Percentiles rank a stretch among this genome's conserved stretches.
Evolutionary conservation across 805 yeast species (phyloP).

Genomic region (Candida corydali): DNA sequence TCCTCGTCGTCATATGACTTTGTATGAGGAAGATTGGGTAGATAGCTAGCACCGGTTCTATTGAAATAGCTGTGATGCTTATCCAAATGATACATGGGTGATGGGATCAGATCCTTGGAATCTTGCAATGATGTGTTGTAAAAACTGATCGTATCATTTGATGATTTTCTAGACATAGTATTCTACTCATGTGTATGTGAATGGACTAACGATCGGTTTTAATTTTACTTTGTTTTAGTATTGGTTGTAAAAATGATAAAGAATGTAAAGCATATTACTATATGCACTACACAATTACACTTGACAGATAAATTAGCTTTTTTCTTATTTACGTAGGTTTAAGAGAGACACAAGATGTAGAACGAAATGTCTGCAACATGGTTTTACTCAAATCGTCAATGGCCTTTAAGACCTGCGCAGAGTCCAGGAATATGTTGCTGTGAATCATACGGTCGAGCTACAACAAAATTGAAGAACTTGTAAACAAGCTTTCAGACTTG

Average conservation of each 20-base stretch:
- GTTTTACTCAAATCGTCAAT: conserved; percentile 98
- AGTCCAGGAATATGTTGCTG: conserved; percentile 99
- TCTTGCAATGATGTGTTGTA: conserved; percentile 1
- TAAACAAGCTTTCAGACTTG: no score
- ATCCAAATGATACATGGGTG: conserved; percentile 1
- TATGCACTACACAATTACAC: no score
- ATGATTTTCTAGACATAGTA: conserved; percentile 6
- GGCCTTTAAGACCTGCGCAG: conserved; percentile 89
- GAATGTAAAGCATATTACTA: no score
- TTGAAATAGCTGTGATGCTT: conserved; percentile 1
- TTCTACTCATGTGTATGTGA: conserved; percentile 1
- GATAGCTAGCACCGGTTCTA: conserved; percentile 5
- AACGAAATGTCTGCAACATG: conserved; percentile 91
- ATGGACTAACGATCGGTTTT: no score
- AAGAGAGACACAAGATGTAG: no score
- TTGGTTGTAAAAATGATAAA: neutral
- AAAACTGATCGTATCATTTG: conserved; percentile 3
- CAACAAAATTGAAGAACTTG: no score
- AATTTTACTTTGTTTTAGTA: no score
- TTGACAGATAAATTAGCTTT: no score
- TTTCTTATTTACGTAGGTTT: no score
- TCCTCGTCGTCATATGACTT: conserved; percentile 4
- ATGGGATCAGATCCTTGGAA: conserved; percentile 4
- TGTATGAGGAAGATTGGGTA: conserved; percentile 10
- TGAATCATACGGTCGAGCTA: conserved; percentile 65